Evolutionary conservation across 306 rosid species (phyloP), one percentile per base, ranked within the genome.

Genomic region (Betula pendula): DNA sequence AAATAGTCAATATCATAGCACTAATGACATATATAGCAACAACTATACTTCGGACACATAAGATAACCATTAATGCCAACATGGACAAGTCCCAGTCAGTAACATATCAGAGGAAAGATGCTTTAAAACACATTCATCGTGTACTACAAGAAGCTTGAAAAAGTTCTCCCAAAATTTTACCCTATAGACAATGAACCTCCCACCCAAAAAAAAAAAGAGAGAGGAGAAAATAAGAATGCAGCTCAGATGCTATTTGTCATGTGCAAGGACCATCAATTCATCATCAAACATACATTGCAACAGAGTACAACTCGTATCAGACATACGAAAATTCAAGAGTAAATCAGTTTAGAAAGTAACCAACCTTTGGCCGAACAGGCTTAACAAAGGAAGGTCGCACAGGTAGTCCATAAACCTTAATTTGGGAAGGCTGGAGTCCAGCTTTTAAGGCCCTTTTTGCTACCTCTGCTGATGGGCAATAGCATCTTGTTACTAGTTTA

Each of bases 401-500:
- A 0, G 98, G 98, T 68, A 93, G 92, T 76, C 97, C 98, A 82
- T 83, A 93, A 78, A 93, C 91, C 84, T 89, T 91, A 85, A 91
- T 88, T 84, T 87, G 94, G 63, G 97, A 84, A 84, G 89, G 88
- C 83, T 91, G 79, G 70, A 95, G 92, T 71, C 99, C 99, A 65
- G 99, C 99, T 88, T 90, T 92, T 69, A 76, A 77, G 76, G 97
- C 99, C 80, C 96, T 86, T 73, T 87, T 90, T 0, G 96, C 90
- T 70, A 95, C 94, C 81, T 95, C 99, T 48, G 88, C 65, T 38
- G 99, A 81, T 29, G 97, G 99, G 77, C 99, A 95, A 88, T 95
- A 95, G 89, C 99, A 95, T 86, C 99, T 89, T 8, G 99, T 95
- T 62, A 95, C 99, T 53, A 95, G 99, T 80, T 92, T 95, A 79